Evolutionary conservation across 495 filamentous ascomycete species (phyloP).

Genomic region (Schizothecium vesticola): DNA sequence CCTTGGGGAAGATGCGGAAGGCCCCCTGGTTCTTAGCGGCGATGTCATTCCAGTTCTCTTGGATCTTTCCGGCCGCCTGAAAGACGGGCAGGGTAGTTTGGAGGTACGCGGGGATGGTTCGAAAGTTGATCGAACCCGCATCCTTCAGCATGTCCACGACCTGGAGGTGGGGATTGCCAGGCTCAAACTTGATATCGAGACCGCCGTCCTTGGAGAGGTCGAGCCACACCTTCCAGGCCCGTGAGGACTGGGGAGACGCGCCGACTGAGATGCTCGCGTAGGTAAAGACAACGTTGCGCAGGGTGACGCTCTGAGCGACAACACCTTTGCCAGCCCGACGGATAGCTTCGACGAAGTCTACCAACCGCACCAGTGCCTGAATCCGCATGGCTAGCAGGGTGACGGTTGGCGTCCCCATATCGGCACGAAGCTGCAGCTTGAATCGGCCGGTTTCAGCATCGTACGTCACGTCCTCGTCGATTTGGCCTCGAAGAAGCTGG

Average conservation of each 20-base stretch:
- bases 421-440: conserved; percentile 50
- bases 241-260: not conserved
- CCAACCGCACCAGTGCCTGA: conserved; percentile 56
- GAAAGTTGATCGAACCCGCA: conserved; percentile 40
- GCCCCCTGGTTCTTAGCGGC: conserved; percentile 31
- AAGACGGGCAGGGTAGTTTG: conserved; percentile 63
- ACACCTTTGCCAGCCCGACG: conserved; percentile 45
- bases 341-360: conserved; percentile 60
- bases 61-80: conserved; percentile 54
- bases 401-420: conserved; percentile 53
- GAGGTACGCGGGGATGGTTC: conserved; percentile 34
- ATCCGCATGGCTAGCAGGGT: conserved; percentile 50
- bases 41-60: conserved; percentile 35
- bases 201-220: conserved; percentile 25
- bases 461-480: conserved; percentile 57
- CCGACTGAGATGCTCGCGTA: conserved; percentile 39
- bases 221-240: conserved; percentile 35
- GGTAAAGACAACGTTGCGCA: conserved; percentile 56
- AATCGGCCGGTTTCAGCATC: conserved; percentile 53
- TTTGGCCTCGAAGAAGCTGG: conserved; percentile 42
- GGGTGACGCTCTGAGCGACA: conserved; percentile 50
- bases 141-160: conserved; percentile 59
- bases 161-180: conserved; percentile 69
- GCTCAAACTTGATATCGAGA: conserved; percentile 51
- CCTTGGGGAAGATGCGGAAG: conserved; percentile 37